Evolutionary conservation across 2,329 filamentous ascomycete genomes (phyloP), one percentile per base, ranked within the genome.

Genomic region (Dothideomycetes sp.): DNA sequence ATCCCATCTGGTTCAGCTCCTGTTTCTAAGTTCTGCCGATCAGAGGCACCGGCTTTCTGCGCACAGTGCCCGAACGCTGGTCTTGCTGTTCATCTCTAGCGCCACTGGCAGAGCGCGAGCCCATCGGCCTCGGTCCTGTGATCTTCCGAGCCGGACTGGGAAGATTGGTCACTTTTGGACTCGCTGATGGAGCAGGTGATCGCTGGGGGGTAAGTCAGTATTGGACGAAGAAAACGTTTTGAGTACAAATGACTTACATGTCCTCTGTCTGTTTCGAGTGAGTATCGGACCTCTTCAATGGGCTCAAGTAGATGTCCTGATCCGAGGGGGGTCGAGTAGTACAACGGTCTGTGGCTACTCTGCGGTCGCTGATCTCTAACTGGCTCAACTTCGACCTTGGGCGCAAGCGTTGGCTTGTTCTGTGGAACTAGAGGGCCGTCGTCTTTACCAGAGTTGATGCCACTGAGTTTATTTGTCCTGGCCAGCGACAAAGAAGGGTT

Each of bases 361-460:
- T 39, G 38, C 23, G 41, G 34, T 22, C 32, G 22, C 13, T 43
- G 37, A 6, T 42, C 38, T 32, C 18, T 25, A 13, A 24, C 24
- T 13, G 25, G 25, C 22, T 47, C 43, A 3, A 40, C 33, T 15
- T 43, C 30, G n/a, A 27, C n/a, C 5, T 41, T 40, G 19, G 51
- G 45, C 35, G 51, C 47, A n/a, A 31, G 28, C 41, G 51, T 43
- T 24, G 47, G 49, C 27, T 45, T 39, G 27, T 32, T 38, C 32
- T 68, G 67, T 11, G 76, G 76, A 16, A 80, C 61, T 32, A 80
- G 60, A 5, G 76, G 76, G 0, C 73, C 75, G 16, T 76, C 69
- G 43, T 78, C 73, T 42, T 62, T 63, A 44, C 72, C 57, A 52
- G 74, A 74, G 12, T 70, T 67, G n/a, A 69, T 66, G 33, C 71